These are phyloP conservation scores for Serendipita sp. DNA, from an alignment of 768 basidiomycete genomes.

Conservation along the genomic window DNA sequence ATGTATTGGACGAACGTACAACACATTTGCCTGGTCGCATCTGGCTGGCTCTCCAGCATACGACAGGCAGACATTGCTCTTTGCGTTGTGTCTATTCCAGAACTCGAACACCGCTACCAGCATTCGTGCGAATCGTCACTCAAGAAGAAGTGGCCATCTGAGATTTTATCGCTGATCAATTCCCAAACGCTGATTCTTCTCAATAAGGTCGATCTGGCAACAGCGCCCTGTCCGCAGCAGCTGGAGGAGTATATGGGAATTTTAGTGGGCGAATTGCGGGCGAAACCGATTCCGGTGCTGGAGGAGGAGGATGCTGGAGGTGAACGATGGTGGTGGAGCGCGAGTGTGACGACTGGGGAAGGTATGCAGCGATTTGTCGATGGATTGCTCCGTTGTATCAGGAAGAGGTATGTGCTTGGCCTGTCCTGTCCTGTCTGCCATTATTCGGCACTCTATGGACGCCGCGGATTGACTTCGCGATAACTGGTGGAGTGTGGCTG, in stretches of 20 bases:
- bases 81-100: conserved; percentile 65
- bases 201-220: conserved; percentile 58
- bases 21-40: no score
- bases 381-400: conserved; percentile 37
- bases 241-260: background rate
- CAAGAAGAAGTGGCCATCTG: background rate
- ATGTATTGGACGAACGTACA: background rate
- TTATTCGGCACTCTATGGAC: background rate
- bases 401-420: conserved; percentile 27
- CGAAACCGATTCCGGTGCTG: background rate
- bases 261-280: background rate
- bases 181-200: conserved; percentile 50
- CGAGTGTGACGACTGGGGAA: conserved; percentile 42
- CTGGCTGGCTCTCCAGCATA: conserved; percentile 28
- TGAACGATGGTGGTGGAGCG: conserved; percentile 31
- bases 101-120: conserved; percentile 14
- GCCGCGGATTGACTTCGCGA: background rate
- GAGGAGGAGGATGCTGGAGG: background rate
- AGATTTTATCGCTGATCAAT: conserved; percentile 31
- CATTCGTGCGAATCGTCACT: conserved; percentile 25
- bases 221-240: background rate
- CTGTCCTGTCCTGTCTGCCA: background rate
- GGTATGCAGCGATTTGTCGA: conserved; percentile 44
- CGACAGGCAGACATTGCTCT: conserved; percentile 50
- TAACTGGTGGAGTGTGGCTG: background rate